Conservation (phyloP, 306 rosid species). For the Dalbergia oliveri region DNA sequence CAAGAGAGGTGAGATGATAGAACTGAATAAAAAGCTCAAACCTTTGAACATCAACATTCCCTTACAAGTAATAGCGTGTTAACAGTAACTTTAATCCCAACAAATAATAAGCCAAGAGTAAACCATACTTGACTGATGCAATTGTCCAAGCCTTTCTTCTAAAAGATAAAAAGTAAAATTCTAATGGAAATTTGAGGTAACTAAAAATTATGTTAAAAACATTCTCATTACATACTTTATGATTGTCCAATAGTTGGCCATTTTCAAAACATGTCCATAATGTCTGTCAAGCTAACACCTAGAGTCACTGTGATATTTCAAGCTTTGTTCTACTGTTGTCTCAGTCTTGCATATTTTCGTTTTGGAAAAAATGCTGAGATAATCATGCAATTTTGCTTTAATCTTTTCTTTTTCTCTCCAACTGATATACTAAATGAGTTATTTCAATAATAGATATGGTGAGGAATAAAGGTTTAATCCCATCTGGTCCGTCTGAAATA, state of each 20-base stretch:
- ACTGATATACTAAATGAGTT: slow-evolving; percentile 39
- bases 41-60: neutral
- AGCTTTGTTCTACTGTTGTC: slow-evolving; percentile 31
- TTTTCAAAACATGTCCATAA: neutral
- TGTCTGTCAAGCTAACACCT: slow-evolving; percentile 12
- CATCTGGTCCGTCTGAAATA: slow-evolving; percentile 88
- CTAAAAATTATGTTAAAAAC: neutral
- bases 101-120: neutral
- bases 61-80: neutral
- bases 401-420: slow-evolving; percentile 12
- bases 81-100: neutral
- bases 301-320: slow-evolving; percentile 23
- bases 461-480: slow-evolving; percentile 94
- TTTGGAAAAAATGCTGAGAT: slow-evolving; percentile 25
- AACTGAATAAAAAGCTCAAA: slow-evolving; percentile 1
- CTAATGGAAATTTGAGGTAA: neutral
- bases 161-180: too few species aligned
- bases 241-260: slow-evolving; percentile 6
- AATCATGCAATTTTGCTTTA: slow-evolving; percentile 18
- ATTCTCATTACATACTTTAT: slow-evolving; percentile 20
- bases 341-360: slow-evolving; percentile 6
- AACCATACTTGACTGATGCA: neutral
- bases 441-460: slow-evolving; percentile 76
- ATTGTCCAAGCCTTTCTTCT: neutral
- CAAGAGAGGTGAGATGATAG: neutral